These are phyloP conservation scores for Russula earlei DNA, from an alignment of 768 basidiomycete genomes.

Conservation along the genomic window DNA sequence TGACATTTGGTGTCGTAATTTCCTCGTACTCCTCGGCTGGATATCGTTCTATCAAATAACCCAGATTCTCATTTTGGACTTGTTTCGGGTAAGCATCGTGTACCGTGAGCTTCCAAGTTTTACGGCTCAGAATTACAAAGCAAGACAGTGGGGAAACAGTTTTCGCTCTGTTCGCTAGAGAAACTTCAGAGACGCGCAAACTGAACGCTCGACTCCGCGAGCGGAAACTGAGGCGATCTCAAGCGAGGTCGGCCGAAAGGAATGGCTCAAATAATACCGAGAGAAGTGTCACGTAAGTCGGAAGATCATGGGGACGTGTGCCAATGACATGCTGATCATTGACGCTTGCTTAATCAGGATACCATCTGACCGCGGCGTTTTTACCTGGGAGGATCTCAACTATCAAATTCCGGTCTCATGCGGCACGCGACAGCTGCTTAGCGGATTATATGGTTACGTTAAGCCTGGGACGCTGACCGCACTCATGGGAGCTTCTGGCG, in stretches of 20 bases:
- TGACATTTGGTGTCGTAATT: slow-evolving; percentile 59
- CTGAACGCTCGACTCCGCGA: slow-evolving; percentile 45
- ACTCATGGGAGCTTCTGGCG: slow-evolving; percentile 80
- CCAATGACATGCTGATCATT: not conserved
- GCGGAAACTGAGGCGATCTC: slow-evolving; percentile 35
- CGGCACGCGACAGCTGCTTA: slow-evolving; percentile 52
- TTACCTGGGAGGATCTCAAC: slow-evolving; percentile 77
- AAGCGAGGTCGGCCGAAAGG: slow-evolving; percentile 16
- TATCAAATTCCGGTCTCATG: slow-evolving; percentile 65
- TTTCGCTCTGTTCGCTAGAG: slow-evolving; percentile 49
- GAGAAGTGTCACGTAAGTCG: not conserved
- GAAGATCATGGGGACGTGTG: not conserved
- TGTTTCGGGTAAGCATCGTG: slow-evolving; percentile 41
- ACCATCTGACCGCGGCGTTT: slow-evolving; percentile 35
- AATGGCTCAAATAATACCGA: not conserved
- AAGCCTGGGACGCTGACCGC: slow-evolving; percentile 85
- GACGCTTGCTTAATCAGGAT: not conserved
- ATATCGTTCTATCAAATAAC: slow-evolving; percentile 60
- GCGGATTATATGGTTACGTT: slow-evolving; percentile 72
- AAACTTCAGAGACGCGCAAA: slow-evolving; percentile 42
- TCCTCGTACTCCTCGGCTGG: slow-evolving; percentile 64
- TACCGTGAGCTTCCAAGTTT: not conserved
- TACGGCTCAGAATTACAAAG: not conserved
- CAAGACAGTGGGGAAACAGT: slow-evolving; percentile 15
- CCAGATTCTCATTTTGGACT: slow-evolving; percentile 60